phyloP scores from a whole-genome alignment of 768 basidiomycete genomes.

The Paxillus ammoniavirescens region DNA sequence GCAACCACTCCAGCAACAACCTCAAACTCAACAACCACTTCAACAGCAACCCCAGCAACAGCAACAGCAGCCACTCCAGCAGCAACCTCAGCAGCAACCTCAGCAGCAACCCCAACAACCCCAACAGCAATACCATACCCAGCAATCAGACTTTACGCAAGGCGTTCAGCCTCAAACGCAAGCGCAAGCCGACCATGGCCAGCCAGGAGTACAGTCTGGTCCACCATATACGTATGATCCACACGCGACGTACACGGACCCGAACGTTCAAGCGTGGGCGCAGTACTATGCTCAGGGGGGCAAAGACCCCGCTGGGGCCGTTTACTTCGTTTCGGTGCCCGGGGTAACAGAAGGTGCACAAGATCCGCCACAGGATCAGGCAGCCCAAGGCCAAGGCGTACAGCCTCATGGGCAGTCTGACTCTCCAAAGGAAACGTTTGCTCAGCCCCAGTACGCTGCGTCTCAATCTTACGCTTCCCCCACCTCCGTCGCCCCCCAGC shows the following conservation, averaged over 20 bases:
- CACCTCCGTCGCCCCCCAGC: conserved; percentile 4
- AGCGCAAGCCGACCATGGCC: conserved; percentile 19
- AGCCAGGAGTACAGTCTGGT: conserved; percentile 29
- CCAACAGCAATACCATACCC: conserved; percentile 20
- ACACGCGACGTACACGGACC: conserved; percentile 65
- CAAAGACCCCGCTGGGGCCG: conserved; percentile 66
- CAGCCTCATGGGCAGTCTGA: conserved; percentile 14
- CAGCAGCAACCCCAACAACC: conserved; percentile 35
- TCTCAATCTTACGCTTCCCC: conserved; percentile 13
- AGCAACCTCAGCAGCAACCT: conserved; percentile 30
- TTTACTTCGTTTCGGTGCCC: conserved; percentile 80
- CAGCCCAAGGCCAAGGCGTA: conserved; percentile 7
- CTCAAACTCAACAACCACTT: conserved; percentile 34
- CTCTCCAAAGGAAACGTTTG: conserved; percentile 13
- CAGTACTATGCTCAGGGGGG: conserved; percentile 84
- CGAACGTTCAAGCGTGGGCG: conserved; percentile 85
- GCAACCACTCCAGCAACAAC: too few relatives aligned
- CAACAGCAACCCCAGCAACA: conserved; percentile 12
- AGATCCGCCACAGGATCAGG: conserved; percentile 6
- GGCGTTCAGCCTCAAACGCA: conserved; percentile 28
- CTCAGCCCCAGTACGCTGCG: conserved; percentile 15
- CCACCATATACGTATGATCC: conserved; percentile 64
- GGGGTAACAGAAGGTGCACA: conserved; percentile 55
- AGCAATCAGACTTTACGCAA: conserved; percentile 18
- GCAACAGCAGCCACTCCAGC: conserved; percentile 17